Evolutionary conservation across 768 basidiomycete species (phyloP).

Genomic region (Favolaschia claudopus): DNA sequence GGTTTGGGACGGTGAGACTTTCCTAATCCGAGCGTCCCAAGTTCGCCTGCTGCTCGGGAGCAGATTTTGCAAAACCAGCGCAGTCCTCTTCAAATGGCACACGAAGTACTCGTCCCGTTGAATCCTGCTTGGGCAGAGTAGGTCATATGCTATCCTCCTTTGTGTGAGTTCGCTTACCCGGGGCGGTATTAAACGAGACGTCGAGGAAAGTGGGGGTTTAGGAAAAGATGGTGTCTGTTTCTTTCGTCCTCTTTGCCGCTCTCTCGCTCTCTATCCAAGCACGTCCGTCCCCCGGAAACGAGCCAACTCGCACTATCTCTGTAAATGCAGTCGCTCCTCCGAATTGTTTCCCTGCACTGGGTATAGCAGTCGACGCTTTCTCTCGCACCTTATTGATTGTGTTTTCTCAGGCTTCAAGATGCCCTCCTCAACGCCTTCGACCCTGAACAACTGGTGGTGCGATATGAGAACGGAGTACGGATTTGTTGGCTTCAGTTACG

Average conservation of each 20-base stretch:
- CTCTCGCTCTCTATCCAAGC: background rate
- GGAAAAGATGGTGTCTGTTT: background rate
- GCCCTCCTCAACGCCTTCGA: slow-evolving; percentile 57
- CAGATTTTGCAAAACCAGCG: no score
- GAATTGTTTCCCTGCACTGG: slow-evolving; percentile 49
- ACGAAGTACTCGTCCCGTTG: no score
- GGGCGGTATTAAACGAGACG: no score
- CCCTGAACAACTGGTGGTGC: slow-evolving; percentile 70
- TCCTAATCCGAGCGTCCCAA: no score
- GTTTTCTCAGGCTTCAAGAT: slow-evolving; percentile 53
- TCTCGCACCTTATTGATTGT: background rate
- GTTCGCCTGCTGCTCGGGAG: no score
- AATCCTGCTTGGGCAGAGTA: no score
- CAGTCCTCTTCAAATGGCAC: no score
- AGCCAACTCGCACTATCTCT: slow-evolving; percentile 2
- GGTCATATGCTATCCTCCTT: no score
- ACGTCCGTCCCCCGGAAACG: slow-evolving; percentile 1
- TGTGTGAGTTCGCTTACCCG: no score
- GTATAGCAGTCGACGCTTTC: background rate
- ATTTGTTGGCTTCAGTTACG: slow-evolving; percentile 82
- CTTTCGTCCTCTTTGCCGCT: background rate
- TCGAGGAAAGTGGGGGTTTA: no score
- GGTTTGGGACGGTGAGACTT: no score
- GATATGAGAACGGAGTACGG: slow-evolving; percentile 68
- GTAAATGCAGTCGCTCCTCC: slow-evolving; percentile 29